phyloP scores from a whole-genome alignment of 805 yeast species.

The Kazachstania taianensis region DNA sequence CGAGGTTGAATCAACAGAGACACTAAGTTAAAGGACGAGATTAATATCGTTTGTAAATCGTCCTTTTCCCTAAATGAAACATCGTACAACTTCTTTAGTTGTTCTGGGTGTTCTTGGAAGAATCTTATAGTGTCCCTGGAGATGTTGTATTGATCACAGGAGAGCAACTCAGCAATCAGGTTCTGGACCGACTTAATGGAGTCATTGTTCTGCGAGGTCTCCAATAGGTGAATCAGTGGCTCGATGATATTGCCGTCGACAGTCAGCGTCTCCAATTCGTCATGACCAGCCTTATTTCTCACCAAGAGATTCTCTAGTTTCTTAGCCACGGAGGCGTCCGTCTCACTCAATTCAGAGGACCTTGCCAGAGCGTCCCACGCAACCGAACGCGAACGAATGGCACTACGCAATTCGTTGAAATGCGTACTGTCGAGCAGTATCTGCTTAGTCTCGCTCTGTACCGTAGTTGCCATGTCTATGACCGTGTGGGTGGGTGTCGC shows the following conservation, averaged over 20 bases:
- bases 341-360: conserved; percentile 52
- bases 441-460: conserved; percentile 4
- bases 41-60: conserved; percentile 25
- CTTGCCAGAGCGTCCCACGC: conserved; percentile 91
- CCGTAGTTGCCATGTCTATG: too few relatives aligned
- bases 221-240: conserved; percentile 23
- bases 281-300: conserved; percentile 27
- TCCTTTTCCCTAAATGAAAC: conserved; percentile 17
- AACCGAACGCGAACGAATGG: conserved; percentile 67
- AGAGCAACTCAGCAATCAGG: conserved; percentile 24
- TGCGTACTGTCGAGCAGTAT: conserved; percentile 51
- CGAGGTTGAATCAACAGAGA: conserved; percentile 23
- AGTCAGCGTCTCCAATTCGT: conserved; percentile 18
- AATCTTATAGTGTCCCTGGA: conserved; percentile 13
- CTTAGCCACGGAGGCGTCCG: conserved; percentile 48
- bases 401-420: conserved; percentile 53
- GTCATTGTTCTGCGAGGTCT: conserved; percentile 16
- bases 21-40: conserved; percentile 26
- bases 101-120: conserved; percentile 16
- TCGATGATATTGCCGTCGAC: conserved; percentile 11
- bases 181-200: conserved; percentile 25
- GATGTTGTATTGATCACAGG: conserved; percentile 13
- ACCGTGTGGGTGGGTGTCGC: too few relatives aligned
- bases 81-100: conserved; percentile 16
- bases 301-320: conserved; percentile 21